Base-by-base conservation (phyloP, 176 grass and related monocot species). In the sorghum (Sorghum bicolor) region DNA sequence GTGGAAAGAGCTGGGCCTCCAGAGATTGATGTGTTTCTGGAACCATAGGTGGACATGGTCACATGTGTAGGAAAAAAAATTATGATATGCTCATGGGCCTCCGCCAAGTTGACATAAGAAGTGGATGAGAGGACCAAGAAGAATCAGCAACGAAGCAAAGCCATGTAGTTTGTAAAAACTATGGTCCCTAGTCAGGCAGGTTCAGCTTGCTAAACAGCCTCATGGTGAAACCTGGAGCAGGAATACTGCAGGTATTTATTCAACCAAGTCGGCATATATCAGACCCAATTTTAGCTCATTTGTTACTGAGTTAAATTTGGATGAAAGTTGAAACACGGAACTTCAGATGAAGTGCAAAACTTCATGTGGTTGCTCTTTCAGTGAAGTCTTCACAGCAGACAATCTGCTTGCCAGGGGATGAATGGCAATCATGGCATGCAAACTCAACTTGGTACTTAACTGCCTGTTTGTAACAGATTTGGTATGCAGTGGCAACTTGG, bases 21-120 rank as follows among this genome's bases (percentile, higher is more conserved):
- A 24, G 40, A 79, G 79, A 48, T 73, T 33, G 80, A 82, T 82
- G 88, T 75, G 16, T 80, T 92, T 66, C 26, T 88, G 24, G 30
- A 80, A 88, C 40, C 69, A 58, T 87, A 87, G 60, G 10, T 94
- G 57, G 84, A 85, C 47, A 82, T 87, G 84, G 89, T 82, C 50
- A 44, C 37, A 30, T 62, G 8, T 57, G 25, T 52, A 55, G 40
- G 33, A 47, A 89, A 52, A 86, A 83, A 28, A 82, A 87, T 72
- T 70, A 88, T 39, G 79, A 88, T 67, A 85, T 89, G 84, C 47
- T 92, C 11, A 39, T 30, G 45, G 28, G 8, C 14, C 28, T 45
- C 45, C 17, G n/a, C 53, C 53, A 17, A 62, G 22, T 28, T 77
- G 53, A 28, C 33, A 40, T 62, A 33, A 61, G 41, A 73, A 48